Base-by-base conservation (phyloP, 1,284 basidiomycete genomes). In the Peniophora sp. region DNA sequence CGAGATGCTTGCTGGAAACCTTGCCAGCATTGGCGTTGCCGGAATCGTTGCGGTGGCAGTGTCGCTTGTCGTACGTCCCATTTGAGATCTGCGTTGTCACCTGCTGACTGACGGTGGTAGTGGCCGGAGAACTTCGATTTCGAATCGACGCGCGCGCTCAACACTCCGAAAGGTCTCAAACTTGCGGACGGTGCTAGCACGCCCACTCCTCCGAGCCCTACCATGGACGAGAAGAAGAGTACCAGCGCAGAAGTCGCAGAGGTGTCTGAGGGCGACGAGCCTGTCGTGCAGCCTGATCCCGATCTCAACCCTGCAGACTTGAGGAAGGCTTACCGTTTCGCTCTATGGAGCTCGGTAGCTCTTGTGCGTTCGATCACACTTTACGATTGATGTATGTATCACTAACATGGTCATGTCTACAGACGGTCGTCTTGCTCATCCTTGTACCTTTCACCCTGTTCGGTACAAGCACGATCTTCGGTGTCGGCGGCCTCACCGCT, bases 1-100 rank as follows among this genome's bases (percentile, higher is more conserved):
- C 47, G 83, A 87, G 60, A 89, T 89, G 85, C 74, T 96, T 16
- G 85, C 92, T 0, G 92, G 93, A 3, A 95, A 96, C 67, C 69
- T 96, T 12, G 86, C 89, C 1, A 85, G 92, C 0, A 90, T 97
- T 58, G 83, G 83, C 19, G 75, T 90, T 20, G 89, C 92, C 6
- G 88, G 77, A 1, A 83, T 97, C 53, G 72, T 97, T 58, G 79
- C 89, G 0, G 69, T 83, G 24, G 71, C 69, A 0, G 71, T 77
- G 41, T 89, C 89, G 0, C 65, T 81, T 44, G 67, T 89, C 45
- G 82, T 83, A 59, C 55, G 79, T 39, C 3, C 38, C 36, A 27
- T 5, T 34, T 32, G 23, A 35, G 35, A 24, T 23, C 47, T 27
- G 38, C 38, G 9, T 32, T 24, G 17, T 34, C 8, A 47, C 45